Conservation (phyloP, 257 asterid species). For the Solanum chiquidenum region DNA sequence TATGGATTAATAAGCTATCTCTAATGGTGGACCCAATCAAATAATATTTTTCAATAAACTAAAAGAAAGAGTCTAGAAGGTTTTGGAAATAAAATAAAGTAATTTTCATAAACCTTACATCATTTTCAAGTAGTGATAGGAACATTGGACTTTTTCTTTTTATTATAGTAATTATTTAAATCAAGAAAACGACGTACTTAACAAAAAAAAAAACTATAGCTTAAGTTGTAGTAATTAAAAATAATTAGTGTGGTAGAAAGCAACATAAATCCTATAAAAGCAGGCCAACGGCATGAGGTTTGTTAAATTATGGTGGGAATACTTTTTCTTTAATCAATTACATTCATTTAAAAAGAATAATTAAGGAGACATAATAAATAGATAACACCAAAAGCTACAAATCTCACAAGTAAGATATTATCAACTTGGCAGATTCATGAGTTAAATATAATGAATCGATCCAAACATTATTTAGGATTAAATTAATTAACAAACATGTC, state of each 20-base stretch:
- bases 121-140: background rate
- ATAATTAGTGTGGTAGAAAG: background rate
- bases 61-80: background rate
- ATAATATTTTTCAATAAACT: background rate
- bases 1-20: background rate
- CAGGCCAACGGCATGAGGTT: background rate
- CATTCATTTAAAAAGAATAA: background rate
- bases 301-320: background rate
- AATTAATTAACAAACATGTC: background rate
- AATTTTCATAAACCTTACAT: background rate
- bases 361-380: background rate
- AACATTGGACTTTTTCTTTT: background rate
- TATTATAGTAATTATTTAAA: background rate
- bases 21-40: background rate
- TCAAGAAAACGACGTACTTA: background rate
- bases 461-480: background rate
- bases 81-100: background rate
- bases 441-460: fast-evolving
- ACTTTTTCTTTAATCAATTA: background rate
- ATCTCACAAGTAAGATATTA: background rate
- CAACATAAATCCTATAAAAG: background rate
- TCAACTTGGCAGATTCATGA: background rate
- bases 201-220: background rate
- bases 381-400: background rate
- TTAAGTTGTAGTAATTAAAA: too few relatives aligned